These are phyloP conservation scores for Neurospora discreta DNA, from an alignment of 495 filamentous ascomycete species.

Conservation along the genomic window DNA sequence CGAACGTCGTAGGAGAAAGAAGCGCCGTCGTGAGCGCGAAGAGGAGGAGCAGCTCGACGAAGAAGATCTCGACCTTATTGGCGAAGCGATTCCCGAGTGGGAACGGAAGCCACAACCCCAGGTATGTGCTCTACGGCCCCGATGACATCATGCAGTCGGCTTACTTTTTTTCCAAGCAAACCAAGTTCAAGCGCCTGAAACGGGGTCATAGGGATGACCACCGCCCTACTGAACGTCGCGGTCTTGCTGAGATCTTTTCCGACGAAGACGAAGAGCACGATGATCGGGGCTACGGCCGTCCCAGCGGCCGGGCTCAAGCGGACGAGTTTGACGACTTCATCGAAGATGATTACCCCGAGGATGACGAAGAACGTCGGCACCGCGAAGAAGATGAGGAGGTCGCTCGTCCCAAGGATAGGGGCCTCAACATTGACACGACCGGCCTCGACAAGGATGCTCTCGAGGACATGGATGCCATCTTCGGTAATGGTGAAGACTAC, in stretches of 20 bases:
- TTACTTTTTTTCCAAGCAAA: conserved; percentile 33
- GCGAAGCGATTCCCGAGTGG: conserved; percentile 59
- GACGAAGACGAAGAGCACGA: conserved; percentile 86
- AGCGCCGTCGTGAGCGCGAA: conserved; percentile 61
- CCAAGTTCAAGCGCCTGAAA: conserved; percentile 91
- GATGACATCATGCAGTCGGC: not conserved
- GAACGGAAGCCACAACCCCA: conserved; percentile 51
- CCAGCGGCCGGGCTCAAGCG: conserved; percentile 42
- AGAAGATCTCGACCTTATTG: conserved; percentile 92
- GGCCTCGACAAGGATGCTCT: conserved; percentile 84
- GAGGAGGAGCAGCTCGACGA: conserved; percentile 88
- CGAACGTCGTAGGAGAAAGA: conserved; percentile 55
- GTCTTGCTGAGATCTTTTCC: conserved; percentile 82
- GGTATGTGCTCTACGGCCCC: conserved; percentile 31
- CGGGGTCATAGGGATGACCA: conserved; percentile 69
- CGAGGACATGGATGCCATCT: conserved; percentile 90
- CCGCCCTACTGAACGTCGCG: conserved; percentile 50
- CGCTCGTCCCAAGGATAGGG: conserved; percentile 54
- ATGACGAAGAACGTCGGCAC: conserved; percentile 64
- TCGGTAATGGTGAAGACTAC: conserved; percentile 91
- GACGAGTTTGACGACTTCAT: conserved; percentile 98
- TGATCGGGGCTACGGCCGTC: conserved; percentile 38
- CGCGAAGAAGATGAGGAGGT: conserved; percentile 83
- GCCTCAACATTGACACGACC: conserved; percentile 53
- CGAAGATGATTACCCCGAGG: conserved; percentile 85